These are phyloP conservation scores for Pelargonium myrrhifolium DNA, from an alignment of 441 rosid species.

Conservation along the genomic window DNA sequence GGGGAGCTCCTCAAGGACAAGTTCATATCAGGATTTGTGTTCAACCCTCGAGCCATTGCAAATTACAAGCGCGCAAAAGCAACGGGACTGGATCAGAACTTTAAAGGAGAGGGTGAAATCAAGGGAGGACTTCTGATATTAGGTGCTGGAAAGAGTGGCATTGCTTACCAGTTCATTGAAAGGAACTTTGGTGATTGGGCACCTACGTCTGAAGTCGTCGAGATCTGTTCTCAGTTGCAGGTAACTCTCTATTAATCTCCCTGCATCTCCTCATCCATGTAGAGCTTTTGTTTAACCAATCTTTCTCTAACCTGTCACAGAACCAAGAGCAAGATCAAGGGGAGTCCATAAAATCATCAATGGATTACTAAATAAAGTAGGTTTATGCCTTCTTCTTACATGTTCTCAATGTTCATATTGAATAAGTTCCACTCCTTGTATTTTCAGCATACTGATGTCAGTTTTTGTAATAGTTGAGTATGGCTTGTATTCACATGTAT, in stretches of 20 bases:
- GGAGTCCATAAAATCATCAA: slow-evolving; percentile 18
- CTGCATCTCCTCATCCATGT: background rate
- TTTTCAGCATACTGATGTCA: background rate
- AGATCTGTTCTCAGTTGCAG: slow-evolving; percentile 49
- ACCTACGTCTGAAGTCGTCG: slow-evolving; percentile 46
- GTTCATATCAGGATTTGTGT: slow-evolving; percentile 58
- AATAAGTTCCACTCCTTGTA: background rate
- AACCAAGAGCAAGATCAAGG: slow-evolving; percentile 28
- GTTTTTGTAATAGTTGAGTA: background rate
- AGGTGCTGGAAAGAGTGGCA: slow-evolving; percentile 42
- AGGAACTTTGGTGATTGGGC: slow-evolving; percentile 70
- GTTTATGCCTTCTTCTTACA: too few relatives aligned
- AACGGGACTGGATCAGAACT: slow-evolving; percentile 38
- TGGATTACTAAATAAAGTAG: slow-evolving; percentile 8
- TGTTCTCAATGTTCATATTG: background rate
- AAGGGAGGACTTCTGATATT: slow-evolving; percentile 59
- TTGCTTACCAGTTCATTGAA: slow-evolving; percentile 60
- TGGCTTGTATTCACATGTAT: too few relatives aligned
- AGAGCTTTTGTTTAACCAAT: slow-evolving; percentile 13
- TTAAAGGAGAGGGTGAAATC: slow-evolving; percentile 61
- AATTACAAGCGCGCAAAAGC: slow-evolving; percentile 62
- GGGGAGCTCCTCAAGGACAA: slow-evolving; percentile 58
- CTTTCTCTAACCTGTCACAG: slow-evolving; percentile 33
- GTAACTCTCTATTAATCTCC: slow-evolving; percentile 24
- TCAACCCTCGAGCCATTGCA: slow-evolving; percentile 59